Percentiles rank a stretch among this genome's conserved stretches.
These are phyloP conservation scores for Aspergillus nomiae DNA, from an alignment of 2,329 filamentous ascomycete genomes.

Conservation along the genomic window DNA sequence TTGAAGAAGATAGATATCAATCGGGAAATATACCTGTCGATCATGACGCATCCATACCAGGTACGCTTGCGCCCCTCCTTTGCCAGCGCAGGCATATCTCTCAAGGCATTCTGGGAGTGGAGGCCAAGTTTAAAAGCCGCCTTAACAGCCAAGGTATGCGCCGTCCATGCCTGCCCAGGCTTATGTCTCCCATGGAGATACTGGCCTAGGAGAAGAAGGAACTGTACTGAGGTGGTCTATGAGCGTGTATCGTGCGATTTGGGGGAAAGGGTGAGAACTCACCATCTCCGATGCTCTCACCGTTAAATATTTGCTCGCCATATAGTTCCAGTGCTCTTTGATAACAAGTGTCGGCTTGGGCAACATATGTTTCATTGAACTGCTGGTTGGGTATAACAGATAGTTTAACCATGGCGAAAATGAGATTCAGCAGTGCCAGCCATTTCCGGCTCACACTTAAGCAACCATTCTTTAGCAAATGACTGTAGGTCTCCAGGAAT, in stretches of 20 bases:
- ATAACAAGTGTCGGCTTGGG: not conserved
- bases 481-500: conserved; percentile 29
- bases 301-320: not conserved
- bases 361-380: not conserved
- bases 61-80: conserved; percentile 38
- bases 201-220: not conserved
- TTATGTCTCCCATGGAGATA: not conserved
- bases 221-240: not conserved
- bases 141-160: not conserved
- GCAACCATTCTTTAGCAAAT: conserved; percentile 23
- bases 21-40: conserved; percentile 43
- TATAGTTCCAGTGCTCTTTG: not conserved
- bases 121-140: not conserved
- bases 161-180: not conserved
- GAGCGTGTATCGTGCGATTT: not conserved
- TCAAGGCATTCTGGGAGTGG: not conserved
- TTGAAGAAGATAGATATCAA: rapidly evolving
- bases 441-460: conserved; percentile 29
- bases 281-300: not conserved
- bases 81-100: not conserved
- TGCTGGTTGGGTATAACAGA: not conserved
- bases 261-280: not conserved
- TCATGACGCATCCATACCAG: conserved; percentile 54
- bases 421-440: conserved; percentile 35
- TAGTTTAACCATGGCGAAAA: conserved; percentile 27